Percentiles rank a stretch among this genome's conserved stretches.
Conservation (phyloP, 306 rosid genomes). For the Oxytropis ochrocephala region DNA sequence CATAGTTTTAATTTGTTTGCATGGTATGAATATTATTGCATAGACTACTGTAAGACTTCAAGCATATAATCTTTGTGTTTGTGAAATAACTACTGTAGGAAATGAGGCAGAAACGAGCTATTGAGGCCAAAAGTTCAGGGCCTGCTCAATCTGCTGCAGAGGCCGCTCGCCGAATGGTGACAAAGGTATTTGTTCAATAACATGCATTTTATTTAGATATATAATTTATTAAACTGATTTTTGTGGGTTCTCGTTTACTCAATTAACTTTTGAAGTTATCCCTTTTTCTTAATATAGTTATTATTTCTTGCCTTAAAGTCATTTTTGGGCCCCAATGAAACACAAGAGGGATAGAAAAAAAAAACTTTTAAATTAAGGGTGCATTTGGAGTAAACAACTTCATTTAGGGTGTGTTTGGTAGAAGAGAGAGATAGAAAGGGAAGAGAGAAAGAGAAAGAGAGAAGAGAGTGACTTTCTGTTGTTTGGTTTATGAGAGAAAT, state of each 20-base stretch:
- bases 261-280: neutral
- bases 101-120: constrained; percentile 28
- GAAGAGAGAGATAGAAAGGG: too few relatives aligned
- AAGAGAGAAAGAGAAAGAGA: too few relatives aligned
- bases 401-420: too few relatives aligned
- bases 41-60: neutral
- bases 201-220: neutral
- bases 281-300: neutral
- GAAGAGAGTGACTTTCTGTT: too few relatives aligned
- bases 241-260: neutral
- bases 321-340: neutral
- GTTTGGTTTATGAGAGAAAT: too few relatives aligned
- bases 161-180: constrained; percentile 56
- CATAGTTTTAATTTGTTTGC: neutral
- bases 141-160: constrained; percentile 78
- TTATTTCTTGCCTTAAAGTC: neutral
- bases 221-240: neutral
- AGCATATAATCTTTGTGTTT: neutral
- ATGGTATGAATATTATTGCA: neutral
- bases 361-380: neutral
- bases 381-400: neutral
- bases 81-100: constrained; percentile 8
- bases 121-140: constrained; percentile 36
- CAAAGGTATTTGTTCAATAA: constrained; percentile 40
- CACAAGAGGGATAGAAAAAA: too few relatives aligned